These are phyloP conservation scores for Coprinopsis marcescibilis DNA, from an alignment of 768 basidiomycete species.

Conservation along the genomic window DNA sequence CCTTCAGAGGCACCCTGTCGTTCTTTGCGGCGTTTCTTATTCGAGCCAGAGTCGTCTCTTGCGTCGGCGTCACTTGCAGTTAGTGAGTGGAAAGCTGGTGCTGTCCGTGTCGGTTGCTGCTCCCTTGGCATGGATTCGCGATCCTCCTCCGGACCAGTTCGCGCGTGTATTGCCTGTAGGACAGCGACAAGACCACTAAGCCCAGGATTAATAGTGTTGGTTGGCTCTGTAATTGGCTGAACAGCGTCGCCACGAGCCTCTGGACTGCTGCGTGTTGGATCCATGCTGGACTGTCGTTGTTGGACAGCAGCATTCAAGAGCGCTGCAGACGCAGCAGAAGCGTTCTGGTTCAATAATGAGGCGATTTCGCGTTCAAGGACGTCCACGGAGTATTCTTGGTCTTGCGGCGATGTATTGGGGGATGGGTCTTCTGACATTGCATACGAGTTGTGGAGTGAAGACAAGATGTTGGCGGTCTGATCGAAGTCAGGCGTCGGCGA, in stretches of 20 bases:
- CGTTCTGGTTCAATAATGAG: slow-evolving; percentile 68
- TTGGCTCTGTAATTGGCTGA: slow-evolving; percentile 23
- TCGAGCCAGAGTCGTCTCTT: slow-evolving; percentile 22
- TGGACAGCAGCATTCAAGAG: slow-evolving; percentile 62
- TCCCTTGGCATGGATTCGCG: slow-evolving; percentile 38
- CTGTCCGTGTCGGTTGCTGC: slow-evolving; percentile 51
- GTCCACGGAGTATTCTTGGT: slow-evolving; percentile 59
- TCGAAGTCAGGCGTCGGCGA: slow-evolving; percentile 28
- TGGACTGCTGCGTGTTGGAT: slow-evolving; percentile 24
- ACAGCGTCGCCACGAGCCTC: slow-evolving; percentile 23
- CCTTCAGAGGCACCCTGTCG: slow-evolving; percentile 38
- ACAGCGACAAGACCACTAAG: slow-evolving; percentile 70
- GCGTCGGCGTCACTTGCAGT: slow-evolving; percentile 54
- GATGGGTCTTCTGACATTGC: slow-evolving; percentile 30
- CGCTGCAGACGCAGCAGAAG: slow-evolving; percentile 61
- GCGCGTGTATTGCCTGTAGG: slow-evolving; percentile 70
- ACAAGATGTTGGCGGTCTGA: slow-evolving; percentile 30
- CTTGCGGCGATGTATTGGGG: slow-evolving; percentile 32
- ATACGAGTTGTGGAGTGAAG: slow-evolving; percentile 33
- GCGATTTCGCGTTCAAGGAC: slow-evolving; percentile 77
- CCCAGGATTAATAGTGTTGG: slow-evolving; percentile 46
- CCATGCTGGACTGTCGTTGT: slow-evolving; percentile 50
- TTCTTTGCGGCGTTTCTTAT: slow-evolving; percentile 28
- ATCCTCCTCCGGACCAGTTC: slow-evolving; percentile 43
- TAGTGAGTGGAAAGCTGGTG: slow-evolving; percentile 75